Conservation (phyloP, 2,329 filamentous ascomycete genomes). For the Talaromyces sp. region DNA sequence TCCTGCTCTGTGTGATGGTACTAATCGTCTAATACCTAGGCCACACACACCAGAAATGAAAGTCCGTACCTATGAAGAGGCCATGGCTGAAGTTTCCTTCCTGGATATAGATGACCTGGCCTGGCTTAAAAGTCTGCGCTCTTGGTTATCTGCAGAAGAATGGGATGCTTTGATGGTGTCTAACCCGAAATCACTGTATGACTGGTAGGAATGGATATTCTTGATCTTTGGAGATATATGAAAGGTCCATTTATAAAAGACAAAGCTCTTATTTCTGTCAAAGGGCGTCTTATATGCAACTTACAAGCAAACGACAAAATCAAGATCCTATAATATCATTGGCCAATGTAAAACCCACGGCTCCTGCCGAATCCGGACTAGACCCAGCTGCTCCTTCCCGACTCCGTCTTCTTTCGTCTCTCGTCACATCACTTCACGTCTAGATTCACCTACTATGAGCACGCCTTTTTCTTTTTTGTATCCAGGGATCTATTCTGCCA, state of each 20-base stretch:
- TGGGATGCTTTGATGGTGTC: constrained; percentile 21
- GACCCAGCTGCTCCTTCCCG: not conserved
- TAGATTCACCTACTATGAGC: not conserved
- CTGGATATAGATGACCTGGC: constrained; percentile 21
- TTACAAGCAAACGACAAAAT: not conserved
- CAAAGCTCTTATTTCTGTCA: not conserved
- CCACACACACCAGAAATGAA: constrained; percentile 37
- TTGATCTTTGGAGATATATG: not conserved
- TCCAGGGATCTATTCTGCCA: not conserved
- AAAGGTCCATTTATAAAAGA: not conserved
- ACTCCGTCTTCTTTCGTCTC: not conserved
- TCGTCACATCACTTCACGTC: not conserved
- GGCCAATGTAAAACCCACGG: not conserved
- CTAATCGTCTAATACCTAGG: constrained; percentile 14
- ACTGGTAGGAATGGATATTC: constrained; percentile 6
- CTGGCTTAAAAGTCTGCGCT: constrained; percentile 23
- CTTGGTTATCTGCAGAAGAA: constrained; percentile 20
- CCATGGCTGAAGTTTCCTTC: constrained; percentile 26
- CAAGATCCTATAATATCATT: not conserved
- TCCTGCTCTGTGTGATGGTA: not conserved
- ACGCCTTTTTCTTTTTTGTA: not conserved
- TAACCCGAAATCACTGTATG: constrained; percentile 18
- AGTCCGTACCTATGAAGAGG: constrained; percentile 28
- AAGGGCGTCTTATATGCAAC: too few species aligned
- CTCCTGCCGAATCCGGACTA: not conserved